phyloP scores from a whole-genome alignment of 2,329 filamentous ascomycete genomes.

The Paraconiothyrium brasiliense region DNA sequence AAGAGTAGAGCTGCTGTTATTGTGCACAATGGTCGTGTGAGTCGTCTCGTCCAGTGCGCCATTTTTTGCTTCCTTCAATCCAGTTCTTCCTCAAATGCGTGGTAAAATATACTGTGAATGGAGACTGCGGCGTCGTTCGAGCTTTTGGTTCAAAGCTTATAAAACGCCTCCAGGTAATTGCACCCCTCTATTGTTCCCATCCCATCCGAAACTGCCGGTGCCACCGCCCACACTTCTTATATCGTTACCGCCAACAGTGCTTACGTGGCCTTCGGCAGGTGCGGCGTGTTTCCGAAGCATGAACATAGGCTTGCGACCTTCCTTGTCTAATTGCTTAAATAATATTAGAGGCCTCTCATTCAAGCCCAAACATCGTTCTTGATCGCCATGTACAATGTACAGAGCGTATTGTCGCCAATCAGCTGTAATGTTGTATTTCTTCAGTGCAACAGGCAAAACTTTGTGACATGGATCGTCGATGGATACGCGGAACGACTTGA shows the following conservation, averaged over 20 bases:
- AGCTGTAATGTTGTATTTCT: conserved; percentile 98
- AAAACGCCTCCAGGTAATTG: conserved; percentile 46
- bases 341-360: conserved; percentile 94
- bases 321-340: conserved; percentile 96
- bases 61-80: not conserved
- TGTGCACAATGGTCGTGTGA: not conserved
- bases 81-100: conserved; percentile 11
- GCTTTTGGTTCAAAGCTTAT: conserved; percentile 25
- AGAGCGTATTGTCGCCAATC: conserved; percentile 97
- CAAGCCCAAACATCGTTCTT: conserved; percentile 89
- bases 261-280: conserved; percentile 57
- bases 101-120: conserved; percentile 9
- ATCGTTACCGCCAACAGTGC: conserved; percentile 50
- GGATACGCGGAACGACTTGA: conserved; percentile 97
- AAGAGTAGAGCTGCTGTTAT: not conserved
- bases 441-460: conserved; percentile 91
- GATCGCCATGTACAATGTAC: conserved; percentile 98
- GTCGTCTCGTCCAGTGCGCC: not conserved
- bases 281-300: conserved; percentile 83
- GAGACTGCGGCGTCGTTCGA: conserved; percentile 6
- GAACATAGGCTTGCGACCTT: conserved; percentile 99
- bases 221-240: conserved; percentile 29
- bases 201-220: conserved; percentile 28
- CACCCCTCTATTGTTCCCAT: conserved; percentile 31
- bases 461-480: conserved; percentile 99